Evolutionary conservation across 768 basidiomycete genomes (phyloP).

Genomic region (Dentipellis sp.): DNA sequence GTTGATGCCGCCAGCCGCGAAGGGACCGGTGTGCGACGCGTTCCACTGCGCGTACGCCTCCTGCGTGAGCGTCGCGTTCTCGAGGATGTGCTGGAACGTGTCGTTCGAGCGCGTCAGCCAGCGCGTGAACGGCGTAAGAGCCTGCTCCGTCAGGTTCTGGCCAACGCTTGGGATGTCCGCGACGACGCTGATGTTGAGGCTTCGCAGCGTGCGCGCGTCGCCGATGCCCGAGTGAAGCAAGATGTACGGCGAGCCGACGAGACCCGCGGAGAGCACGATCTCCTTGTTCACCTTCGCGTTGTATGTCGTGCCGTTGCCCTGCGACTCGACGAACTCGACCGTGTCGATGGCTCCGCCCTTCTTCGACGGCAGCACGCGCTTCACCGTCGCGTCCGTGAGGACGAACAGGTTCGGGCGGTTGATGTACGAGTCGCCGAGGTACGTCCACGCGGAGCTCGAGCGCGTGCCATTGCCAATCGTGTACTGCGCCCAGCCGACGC

Average conservation of each 20-base stretch:
- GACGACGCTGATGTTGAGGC: slow-evolving; percentile 37
- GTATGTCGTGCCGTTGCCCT: background rate
- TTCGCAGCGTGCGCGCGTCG: slow-evolving; percentile 32
- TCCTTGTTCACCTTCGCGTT: slow-evolving; percentile 3
- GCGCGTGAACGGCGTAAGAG: background rate
- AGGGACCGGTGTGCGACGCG: background rate
- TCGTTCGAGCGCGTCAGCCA: background rate
- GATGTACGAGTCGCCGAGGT: background rate
- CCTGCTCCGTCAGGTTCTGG: slow-evolving; percentile 45
- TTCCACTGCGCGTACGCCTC: background rate
- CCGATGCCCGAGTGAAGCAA: slow-evolving; percentile 52
- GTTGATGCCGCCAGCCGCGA: background rate
- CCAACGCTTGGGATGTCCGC: slow-evolving; percentile 42
- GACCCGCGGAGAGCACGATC: slow-evolving; percentile 14
- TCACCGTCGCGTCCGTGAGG: slow-evolving; percentile 6
- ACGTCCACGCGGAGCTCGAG: background rate
- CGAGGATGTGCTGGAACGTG: background rate
- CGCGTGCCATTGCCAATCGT: background rate
- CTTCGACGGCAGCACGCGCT: slow-evolving; percentile 6
- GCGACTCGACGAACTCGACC: slow-evolving; percentile 3
- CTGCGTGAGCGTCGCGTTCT: background rate
- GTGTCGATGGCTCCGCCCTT: slow-evolving; percentile 1
- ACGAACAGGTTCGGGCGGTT: slow-evolving; percentile 3
- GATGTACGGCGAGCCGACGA: slow-evolving; percentile 26
- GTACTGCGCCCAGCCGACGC: slow-evolving; percentile 7